A percentile compares a stretch with the other conserved stretches of the same genome.
Evolutionary conservation across 2,329 filamentous ascomycete species (phyloP).

Genomic region (Alternaria metachromatica): DNA sequence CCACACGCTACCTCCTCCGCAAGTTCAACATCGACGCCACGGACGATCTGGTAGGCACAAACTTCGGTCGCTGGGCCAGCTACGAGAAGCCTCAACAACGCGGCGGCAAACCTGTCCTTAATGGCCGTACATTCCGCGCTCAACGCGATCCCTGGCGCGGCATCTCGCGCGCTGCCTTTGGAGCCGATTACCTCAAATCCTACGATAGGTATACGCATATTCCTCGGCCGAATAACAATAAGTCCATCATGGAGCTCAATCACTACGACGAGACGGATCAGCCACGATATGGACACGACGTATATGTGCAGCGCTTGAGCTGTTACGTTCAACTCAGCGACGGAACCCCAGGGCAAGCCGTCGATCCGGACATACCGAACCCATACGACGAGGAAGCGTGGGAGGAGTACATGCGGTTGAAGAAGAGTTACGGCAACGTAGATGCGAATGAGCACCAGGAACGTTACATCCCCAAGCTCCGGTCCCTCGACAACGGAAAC

Average conservation of each 20-base stretch:
- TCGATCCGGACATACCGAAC: slow-evolving; percentile 53
- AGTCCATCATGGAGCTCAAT: slow-evolving; percentile 59
- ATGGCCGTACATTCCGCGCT: slow-evolving; percentile 58
- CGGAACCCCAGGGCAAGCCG: slow-evolving; percentile 46
- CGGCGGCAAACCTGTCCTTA: slow-evolving; percentile 60
- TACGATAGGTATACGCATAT: slow-evolving; percentile 45
- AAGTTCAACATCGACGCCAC: slow-evolving; percentile 62
- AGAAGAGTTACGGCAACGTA: slow-evolving; percentile 36
- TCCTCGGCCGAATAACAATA: slow-evolving; percentile 36
- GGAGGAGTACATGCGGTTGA: slow-evolving; percentile 41
- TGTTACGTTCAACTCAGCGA: slow-evolving; percentile 60
- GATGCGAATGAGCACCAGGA: slow-evolving; percentile 40
- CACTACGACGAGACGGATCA: slow-evolving; percentile 54
- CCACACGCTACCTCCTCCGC: slow-evolving; percentile 55
- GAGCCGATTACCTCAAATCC: slow-evolving; percentile 59
- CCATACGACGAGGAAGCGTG: slow-evolving; percentile 53
- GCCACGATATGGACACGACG: slow-evolving; percentile 56
- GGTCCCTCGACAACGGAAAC: slow-evolving; percentile 56
- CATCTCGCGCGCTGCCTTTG: slow-evolving; percentile 58
- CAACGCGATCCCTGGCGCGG: slow-evolving; percentile 60
- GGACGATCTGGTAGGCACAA: slow-evolving; percentile 56
- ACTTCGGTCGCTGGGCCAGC: slow-evolving; percentile 58
- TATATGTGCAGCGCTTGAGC: slow-evolving; percentile 58
- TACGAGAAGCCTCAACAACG: slow-evolving; percentile 56
- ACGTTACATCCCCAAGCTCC: slow-evolving; percentile 50